These are phyloP conservation scores for Phytophthora kernoviae DNA, from an alignment of 352 stramenopile genomes.

Conservation along the genomic window DNA sequence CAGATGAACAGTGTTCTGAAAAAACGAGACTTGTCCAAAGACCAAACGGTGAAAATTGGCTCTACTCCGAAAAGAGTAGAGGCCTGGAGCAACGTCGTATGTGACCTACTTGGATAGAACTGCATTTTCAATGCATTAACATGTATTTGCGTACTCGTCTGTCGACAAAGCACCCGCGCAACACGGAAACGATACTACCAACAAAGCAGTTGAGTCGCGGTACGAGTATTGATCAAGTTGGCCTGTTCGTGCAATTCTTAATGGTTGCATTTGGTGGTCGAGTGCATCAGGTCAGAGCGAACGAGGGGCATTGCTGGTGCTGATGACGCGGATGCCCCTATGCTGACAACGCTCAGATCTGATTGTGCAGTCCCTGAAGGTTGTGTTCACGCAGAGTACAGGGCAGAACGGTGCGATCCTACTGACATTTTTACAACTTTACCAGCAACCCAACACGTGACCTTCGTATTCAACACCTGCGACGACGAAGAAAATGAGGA, in stretches of 20 bases:
- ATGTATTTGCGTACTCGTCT: conserved; percentile 4
- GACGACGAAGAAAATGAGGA: conserved; percentile 17
- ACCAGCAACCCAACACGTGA: neutral
- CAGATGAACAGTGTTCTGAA: conserved; percentile 14
- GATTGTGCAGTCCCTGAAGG: too few species aligned
- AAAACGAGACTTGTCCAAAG: conserved; percentile 23
- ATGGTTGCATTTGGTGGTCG: conserved; percentile 1
- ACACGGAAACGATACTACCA: neutral
- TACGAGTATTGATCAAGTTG: conserved; percentile 8
- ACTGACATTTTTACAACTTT: neutral
- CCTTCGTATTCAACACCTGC: conserved; percentile 1
- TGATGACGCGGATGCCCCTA: neutral
- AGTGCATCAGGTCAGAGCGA: neutral
- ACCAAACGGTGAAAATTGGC: conserved; percentile 7
- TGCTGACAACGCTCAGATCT: neutral
- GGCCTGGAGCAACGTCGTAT: conserved; percentile 12
- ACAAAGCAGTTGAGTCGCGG: conserved; percentile 3
- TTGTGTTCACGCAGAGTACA: too few species aligned
- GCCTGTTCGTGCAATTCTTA: neutral
- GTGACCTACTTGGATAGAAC: neutral
- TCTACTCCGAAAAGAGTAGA: conserved; percentile 27
- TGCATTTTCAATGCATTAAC: conserved; percentile 8
- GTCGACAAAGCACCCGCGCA: conserved; percentile 1
- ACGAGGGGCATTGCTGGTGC: neutral
- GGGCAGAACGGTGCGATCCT: too few species aligned